Conservation (phyloP, 352 stramenopile species). For the Pythium diclinum region DNA sequence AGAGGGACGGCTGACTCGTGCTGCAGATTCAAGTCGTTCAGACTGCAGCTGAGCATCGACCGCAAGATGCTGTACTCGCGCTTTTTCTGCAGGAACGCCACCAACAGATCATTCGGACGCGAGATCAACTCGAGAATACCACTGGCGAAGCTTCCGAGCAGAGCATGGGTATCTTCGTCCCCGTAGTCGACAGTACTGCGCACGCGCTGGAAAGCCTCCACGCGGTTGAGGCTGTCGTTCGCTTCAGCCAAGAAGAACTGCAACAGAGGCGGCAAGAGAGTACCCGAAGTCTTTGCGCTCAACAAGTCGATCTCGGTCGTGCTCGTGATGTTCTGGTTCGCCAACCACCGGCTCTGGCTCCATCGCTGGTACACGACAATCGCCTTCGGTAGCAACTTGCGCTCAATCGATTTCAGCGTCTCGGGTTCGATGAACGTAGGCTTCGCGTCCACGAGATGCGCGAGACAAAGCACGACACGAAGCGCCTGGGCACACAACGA, state of each 20-base stretch:
- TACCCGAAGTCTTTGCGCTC: constrained; percentile 42
- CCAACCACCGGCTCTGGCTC: constrained; percentile 60
- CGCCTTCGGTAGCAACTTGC: constrained; percentile 46
- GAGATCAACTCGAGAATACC: constrained; percentile 56
- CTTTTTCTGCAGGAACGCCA: constrained; percentile 62
- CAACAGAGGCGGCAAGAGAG: constrained; percentile 52
- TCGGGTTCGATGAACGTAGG: constrained; percentile 46
- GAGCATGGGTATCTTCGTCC: constrained; percentile 49
- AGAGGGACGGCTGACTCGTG: constrained; percentile 17
- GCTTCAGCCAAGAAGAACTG: constrained; percentile 63
- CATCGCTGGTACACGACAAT: constrained; percentile 74
- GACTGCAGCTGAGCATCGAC: constrained; percentile 60
- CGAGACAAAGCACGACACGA: constrained; percentile 61
- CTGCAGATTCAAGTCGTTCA: constrained; percentile 58
- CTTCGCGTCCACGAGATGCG: constrained; percentile 58
- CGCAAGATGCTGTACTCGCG: constrained; percentile 65
- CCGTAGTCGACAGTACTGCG: constrained; percentile 41
- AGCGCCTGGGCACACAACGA: constrained; percentile 61
- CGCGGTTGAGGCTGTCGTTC: constrained; percentile 49
- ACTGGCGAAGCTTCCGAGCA: constrained; percentile 52
- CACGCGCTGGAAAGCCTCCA: constrained; percentile 46
- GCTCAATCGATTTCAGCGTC: constrained; percentile 42
- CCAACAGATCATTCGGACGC: constrained; percentile 50
- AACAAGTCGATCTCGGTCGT: constrained; percentile 43
- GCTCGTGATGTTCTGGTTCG: constrained; percentile 52